Evolutionary conservation across 139 green algal genomes (phyloP).

Genomic region (Gonium pectorale): DNA sequence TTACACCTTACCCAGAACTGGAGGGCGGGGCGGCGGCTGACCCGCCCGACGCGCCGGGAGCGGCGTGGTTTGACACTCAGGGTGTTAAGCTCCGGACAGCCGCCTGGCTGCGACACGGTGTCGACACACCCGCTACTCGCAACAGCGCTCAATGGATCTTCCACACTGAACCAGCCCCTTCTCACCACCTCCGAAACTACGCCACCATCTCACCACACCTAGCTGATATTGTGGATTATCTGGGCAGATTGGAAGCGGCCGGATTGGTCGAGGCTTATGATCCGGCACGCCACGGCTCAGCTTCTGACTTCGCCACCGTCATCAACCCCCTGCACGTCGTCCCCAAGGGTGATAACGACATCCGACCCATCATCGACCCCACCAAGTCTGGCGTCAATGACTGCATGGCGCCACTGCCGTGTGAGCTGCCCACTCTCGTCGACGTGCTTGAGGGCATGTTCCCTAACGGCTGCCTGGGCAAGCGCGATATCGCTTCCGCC

Average conservation of each 20-base stretch:
- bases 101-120: not conserved
- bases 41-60: too few species aligned
- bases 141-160: not conserved
- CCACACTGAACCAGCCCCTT: not conserved
- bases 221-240: not conserved
- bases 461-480: not conserved
- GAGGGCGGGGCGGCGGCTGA: too few species aligned
- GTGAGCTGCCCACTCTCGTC: not conserved
- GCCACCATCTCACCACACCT: not conserved
- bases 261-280: slow-evolving; percentile 7
- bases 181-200: not conserved
- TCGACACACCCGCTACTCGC: not conserved
- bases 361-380: slow-evolving; percentile 21
- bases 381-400: not conserved
- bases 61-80: not conserved
- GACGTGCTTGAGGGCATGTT: not conserved
- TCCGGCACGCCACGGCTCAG: not conserved
- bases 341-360: not conserved
- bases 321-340: slow-evolving; percentile 6
- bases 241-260: not conserved
- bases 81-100: not conserved
- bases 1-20: too few species aligned
- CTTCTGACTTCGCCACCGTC: not conserved
- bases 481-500: not conserved
- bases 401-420: slow-evolving; percentile 7